Evolutionary conservation across 805 yeast species (phyloP), one percentile per base, ranked within the genome.

Genomic region (Metschnikowia henanensis): DNA sequence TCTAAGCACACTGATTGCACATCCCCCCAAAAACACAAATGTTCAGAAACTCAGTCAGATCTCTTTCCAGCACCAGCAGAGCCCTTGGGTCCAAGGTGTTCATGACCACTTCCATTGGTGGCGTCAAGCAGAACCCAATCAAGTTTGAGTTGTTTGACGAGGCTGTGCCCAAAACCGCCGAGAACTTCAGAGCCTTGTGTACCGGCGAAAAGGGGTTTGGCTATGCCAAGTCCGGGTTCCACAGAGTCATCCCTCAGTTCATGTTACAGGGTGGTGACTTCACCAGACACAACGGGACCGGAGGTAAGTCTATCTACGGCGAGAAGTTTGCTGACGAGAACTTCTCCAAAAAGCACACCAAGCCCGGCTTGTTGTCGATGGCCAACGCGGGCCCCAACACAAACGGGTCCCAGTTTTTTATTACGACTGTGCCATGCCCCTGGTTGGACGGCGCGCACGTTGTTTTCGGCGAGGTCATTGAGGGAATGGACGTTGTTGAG

Each of bases 401-500:
- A 67, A 90, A 90, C 64, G 97, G 97, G 17, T 89, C 96, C 29
- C 97, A 90, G 70, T 91, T 91, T 65, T 91, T 91, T 77, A 85
- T 94, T 71, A 90, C 96, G 60, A 91, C 97, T 21, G 96, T 86
- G 18, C 77, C 79, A 28, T 88, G 97, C 44, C 72, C 84, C 38
- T 94, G 99, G 98, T 80, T 94, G 61, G 89, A 94, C 61, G 94
- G 95, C 52, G 81, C 74, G 57, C 99, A 94, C 68, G 99, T 94
- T 61, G 99, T 94, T 32, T 94, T 94, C 60, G 99, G 99, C 53
- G 88, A 89, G 70, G 97, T 94, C 43, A 46, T 89, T 15, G 90
- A 84, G 45, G 98, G 98, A 37, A 75, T 81, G 73, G 96, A 92
- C 52, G 79, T 89, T 39, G 87, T 92, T 43, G 68, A 75, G 53